Evolutionary conservation across 73 alveolate genomes (phyloP).

Genomic region (Paramecium pentaurelia): DNA sequence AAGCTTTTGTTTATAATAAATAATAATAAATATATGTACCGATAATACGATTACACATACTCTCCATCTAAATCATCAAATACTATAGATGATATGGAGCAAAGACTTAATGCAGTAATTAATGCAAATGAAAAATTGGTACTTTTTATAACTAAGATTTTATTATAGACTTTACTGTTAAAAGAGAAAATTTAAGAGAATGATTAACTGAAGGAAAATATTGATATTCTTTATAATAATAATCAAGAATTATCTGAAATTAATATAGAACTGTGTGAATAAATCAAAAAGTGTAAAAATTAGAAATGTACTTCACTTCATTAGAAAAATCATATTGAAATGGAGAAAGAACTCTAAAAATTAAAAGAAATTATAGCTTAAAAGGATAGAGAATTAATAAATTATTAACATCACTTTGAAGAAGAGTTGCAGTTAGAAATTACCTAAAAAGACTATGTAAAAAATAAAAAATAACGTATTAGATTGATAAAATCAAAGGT

Average conservation of each 20-base stretch:
- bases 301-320: not conserved
- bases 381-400: not conserved
- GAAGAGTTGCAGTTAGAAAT: slow-evolving; percentile 6
- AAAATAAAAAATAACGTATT: not conserved
- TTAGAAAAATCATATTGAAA: not conserved
- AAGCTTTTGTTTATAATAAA: not conserved
- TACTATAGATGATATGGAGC: not conserved
- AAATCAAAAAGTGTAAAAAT: not conserved
- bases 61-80: not conserved
- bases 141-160: not conserved
- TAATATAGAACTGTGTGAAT: not conserved
- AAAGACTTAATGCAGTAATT: not conserved
- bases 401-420: not conserved
- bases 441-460: not conserved
- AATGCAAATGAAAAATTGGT: slow-evolving; percentile 39
- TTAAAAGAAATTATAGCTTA: not conserved
- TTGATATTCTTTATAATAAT: not conserved
- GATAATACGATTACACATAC: not conserved
- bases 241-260: not conserved
- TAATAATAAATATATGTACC: not conserved
- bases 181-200: slow-evolving; percentile 22
- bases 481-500: not conserved
- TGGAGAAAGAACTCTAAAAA: not conserved
- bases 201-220: not conserved
- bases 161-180: not conserved